Percentiles rank a stretch among this genome's conserved stretches.
These are phyloP conservation scores for Hyaloperonospora brassicae DNA, from an alignment of 352 stramenopile genomes.

Conservation along the genomic window DNA sequence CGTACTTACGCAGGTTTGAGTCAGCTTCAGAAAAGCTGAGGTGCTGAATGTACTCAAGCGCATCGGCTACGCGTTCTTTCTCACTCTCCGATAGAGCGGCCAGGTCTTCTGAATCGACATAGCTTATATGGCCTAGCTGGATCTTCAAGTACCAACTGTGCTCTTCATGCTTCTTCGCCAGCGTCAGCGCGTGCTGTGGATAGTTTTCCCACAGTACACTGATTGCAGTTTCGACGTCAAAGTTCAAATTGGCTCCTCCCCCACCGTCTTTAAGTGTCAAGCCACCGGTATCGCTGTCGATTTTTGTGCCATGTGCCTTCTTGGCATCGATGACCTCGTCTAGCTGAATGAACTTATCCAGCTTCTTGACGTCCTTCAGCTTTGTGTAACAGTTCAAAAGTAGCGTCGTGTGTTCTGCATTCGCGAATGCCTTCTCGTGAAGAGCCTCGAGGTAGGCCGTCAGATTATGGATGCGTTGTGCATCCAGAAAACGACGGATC, in stretches of 20 bases:
- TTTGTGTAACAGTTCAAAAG: slow-evolving; percentile 94
- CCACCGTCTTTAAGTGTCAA: slow-evolving; percentile 20
- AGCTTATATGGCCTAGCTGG: slow-evolving; percentile 86
- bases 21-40: slow-evolving; percentile 81
- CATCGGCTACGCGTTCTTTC: slow-evolving; percentile 80
- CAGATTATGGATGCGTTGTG: slow-evolving; percentile 93
- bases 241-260: slow-evolving; percentile 52
- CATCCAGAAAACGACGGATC: slow-evolving; percentile 96
- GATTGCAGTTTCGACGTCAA: slow-evolving; percentile 90
- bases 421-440: slow-evolving; percentile 87
- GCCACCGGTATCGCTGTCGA: slow-evolving; percentile 15
- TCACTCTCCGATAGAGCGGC: slow-evolving; percentile 58
- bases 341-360: slow-evolving; percentile 88
- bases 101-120: slow-evolving; percentile 73
- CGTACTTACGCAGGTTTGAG: slow-evolving; percentile 83
- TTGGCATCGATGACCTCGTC: slow-evolving; percentile 59
- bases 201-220: slow-evolving; percentile 90
- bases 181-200: slow-evolving; percentile 80
- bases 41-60: slow-evolving; percentile 86
- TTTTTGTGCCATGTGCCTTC: slow-evolving; percentile 31
- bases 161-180: slow-evolving; percentile 87
- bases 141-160: slow-evolving; percentile 91
- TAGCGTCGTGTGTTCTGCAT: slow-evolving; percentile 89
- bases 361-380: slow-evolving; percentile 89
- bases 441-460: slow-evolving; percentile 94